These are phyloP conservation scores for Suillus hirtellus DNA, from an alignment of 768 basidiomycete species.

Conservation along the genomic window DNA sequence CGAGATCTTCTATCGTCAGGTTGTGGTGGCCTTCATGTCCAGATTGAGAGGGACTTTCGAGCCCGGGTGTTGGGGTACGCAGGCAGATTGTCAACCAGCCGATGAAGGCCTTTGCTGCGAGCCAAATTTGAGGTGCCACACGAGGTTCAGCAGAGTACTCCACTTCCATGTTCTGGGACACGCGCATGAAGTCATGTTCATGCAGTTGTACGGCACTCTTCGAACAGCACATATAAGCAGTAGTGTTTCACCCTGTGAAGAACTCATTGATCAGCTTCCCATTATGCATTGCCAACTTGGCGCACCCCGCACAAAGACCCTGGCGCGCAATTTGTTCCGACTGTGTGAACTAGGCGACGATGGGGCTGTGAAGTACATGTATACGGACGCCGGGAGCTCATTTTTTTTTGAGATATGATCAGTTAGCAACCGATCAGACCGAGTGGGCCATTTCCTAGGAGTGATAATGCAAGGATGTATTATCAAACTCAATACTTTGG, in stretches of 20 bases:
- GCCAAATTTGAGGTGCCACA: not conserved
- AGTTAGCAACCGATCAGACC: too few species aligned
- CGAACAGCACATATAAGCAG: not conserved
- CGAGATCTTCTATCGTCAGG: not conserved
- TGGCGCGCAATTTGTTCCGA: not conserved
- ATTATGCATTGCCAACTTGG: not conserved
- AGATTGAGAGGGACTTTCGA: not conserved
- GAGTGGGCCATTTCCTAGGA: not conserved
- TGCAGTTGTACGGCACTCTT: not conserved
- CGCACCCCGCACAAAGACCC: not conserved
- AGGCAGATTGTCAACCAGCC: not conserved
- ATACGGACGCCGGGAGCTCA: not conserved
- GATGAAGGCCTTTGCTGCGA: not conserved
- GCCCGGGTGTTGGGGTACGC: not conserved
- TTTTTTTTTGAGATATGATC: not conserved
- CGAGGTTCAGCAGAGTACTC: too few species aligned
- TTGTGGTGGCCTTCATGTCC: not conserved
- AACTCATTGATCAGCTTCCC: not conserved
- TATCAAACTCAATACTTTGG: not conserved
- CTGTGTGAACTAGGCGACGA: not conserved
- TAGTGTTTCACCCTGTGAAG: conserved; percentile 3
- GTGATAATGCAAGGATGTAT: not conserved
- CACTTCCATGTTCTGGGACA: not conserved
- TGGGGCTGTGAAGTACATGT: not conserved
- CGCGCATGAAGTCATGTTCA: not conserved